Evolutionary conservation across 768 basidiomycete species (phyloP).

Genomic region (Pleurotus sapidus): DNA sequence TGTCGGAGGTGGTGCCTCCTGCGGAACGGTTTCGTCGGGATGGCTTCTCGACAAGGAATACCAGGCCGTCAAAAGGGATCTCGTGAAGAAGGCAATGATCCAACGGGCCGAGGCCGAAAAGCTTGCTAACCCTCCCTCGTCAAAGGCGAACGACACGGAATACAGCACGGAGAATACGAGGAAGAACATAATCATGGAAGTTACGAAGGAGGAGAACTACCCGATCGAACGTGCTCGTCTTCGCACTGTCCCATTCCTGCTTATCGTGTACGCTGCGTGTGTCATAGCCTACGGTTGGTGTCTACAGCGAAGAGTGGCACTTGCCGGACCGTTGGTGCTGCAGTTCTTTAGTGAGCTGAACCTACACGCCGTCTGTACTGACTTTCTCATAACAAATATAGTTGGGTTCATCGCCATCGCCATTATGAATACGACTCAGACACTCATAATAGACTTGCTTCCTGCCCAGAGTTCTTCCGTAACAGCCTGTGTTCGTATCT

Average conservation of each 20-base stretch:
- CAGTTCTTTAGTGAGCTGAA: conserved; percentile 29
- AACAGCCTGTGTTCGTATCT: conserved; percentile 62
- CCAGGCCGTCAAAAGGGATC: conserved; percentile 30
- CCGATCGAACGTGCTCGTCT: conserved; percentile 63
- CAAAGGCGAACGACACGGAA: background rate
- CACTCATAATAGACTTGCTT: conserved; percentile 63
- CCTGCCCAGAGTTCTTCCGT: conserved; percentile 64
- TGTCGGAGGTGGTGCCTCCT: conserved; percentile 71
- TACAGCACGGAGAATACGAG: background rate
- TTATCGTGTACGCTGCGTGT: conserved; percentile 34
- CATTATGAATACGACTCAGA: conserved; percentile 56
- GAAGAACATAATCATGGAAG: conserved; percentile 5
- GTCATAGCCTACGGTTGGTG: conserved; percentile 63
- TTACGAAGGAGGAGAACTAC: conserved; percentile 34
- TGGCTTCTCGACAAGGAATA: conserved; percentile 68
- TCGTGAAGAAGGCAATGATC: conserved; percentile 19
- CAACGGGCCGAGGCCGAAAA: conserved; percentile 11
- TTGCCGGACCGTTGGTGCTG: conserved; percentile 55
- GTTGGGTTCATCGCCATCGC: conserved; percentile 47
- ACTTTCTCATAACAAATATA: conserved; percentile 16
- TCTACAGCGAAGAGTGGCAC: conserved; percentile 40
- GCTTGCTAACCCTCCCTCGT: background rate
- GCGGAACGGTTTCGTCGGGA: conserved; percentile 59
- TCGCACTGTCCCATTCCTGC: conserved; percentile 38
- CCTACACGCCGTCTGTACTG: background rate